Evolutionary conservation across 1,284 basidiomycete genomes (phyloP), one percentile per base, ranked within the genome.

Genomic region (Ustilago sp.): DNA sequence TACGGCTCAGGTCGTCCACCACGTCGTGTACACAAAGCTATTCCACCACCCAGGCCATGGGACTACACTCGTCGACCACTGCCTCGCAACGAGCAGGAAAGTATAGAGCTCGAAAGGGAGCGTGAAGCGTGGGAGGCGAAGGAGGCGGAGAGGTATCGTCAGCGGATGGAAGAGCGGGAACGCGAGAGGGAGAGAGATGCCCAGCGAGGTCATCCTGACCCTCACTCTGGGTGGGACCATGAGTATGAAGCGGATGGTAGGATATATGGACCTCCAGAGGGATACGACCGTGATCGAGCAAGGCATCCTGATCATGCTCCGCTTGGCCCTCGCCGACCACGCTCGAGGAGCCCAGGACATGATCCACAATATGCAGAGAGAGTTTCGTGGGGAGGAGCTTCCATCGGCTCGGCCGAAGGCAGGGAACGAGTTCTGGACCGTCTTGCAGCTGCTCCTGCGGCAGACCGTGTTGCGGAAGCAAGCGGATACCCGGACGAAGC

Each of bases 31-130:
- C 70, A 73, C 65, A 73, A 61, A 28, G n/a, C 65, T 6, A 61
- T 73, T 12, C 70, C 70, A 19, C 70, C 70, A 9, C 72, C 72
- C 8, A 32, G 72, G 23, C 72, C 72, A 39, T 75, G 73, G 73
- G 64, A 70, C 58, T 75, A 75, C 38, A 62, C 55, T n/a, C 60
- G 73, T 2, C 63, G 73, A 43, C 68, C 73, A 11, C n/a, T 51
- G 43, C 73, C 73, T 5, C 59, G 73, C 4, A 70, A 15, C 17
- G 73, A 75, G 31, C 60, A 70, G 55, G 73, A 70, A 45, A 38
- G 61, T n/a, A 47, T 55, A 9, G 68, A 59, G 43, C 58, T 75
- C 15, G 73, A 75, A 45, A 31, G 66, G 4, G 73, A 75, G 50
- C 52, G 73, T 12, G 62, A 67, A 43, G 62, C 61, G 19, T 75